Percentiles rank a stretch among this genome's conserved stretches.
phyloP scores from a whole-genome alignment of 257 asterid species.

The Schizonepeta tenuifolia region DNA sequence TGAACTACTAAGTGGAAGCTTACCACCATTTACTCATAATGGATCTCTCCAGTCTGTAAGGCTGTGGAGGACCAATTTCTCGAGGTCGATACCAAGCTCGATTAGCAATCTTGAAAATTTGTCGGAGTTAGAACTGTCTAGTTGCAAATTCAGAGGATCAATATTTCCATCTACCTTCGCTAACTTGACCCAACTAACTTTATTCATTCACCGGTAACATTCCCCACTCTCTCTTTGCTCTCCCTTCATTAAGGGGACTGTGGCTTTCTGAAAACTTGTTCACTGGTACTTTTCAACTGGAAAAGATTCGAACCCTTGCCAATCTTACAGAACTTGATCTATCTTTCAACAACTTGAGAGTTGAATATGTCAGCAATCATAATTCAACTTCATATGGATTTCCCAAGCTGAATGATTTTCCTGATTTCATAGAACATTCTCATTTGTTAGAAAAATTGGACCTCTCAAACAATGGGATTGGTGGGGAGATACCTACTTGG shows the following conservation, averaged over 20 bases:
- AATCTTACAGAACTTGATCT: not conserved
- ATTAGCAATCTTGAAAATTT: not conserved
- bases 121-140: not conserved
- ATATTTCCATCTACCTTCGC: constrained; percentile 1
- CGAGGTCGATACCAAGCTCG: not conserved
- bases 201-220: not conserved
- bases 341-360: too few relatives aligned
- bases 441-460: too few relatives aligned
- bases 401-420: not conserved
- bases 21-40: not conserved
- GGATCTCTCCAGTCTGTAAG: not conserved
- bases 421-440: not conserved
- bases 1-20: not conserved
- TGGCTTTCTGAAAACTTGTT: constrained; percentile 36
- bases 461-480: too few relatives aligned
- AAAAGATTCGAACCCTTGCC: constrained; percentile 24
- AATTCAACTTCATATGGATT: too few relatives aligned
- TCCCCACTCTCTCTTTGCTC: not conserved
- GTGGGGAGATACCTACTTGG: too few relatives aligned
- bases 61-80: not conserved
- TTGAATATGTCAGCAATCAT: too few relatives aligned
- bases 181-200: not conserved
- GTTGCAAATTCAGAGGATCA: not conserved
- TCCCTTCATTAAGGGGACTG: too few relatives aligned
- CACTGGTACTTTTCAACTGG: constrained; percentile 28